phyloP scores from a whole-genome alignment of 345 rosid genomes.

The thale cress (Arabidopsis thaliana) region DNA sequence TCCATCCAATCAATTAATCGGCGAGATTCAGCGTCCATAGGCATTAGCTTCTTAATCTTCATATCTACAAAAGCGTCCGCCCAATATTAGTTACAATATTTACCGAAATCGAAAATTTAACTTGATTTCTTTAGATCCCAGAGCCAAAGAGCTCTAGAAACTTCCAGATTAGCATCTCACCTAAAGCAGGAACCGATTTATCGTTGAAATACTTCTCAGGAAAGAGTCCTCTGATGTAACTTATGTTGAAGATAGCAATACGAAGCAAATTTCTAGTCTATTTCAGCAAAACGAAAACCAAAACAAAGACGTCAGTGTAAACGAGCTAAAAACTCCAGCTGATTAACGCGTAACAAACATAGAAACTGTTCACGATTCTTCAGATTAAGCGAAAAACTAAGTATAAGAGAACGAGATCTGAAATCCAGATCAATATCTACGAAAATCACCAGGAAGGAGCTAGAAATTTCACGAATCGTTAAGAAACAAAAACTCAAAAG shows the following conservation, averaged over 20 bases:
- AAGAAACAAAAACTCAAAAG: slow-evolving; percentile 10
- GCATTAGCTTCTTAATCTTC: slow-evolving; percentile 99
- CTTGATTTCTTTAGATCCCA: slow-evolving; percentile 9
- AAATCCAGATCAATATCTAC: not conserved
- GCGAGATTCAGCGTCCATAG: slow-evolving; percentile 93
- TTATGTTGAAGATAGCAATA: slow-evolving; percentile 93
- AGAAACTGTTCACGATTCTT: slow-evolving; percentile 11
- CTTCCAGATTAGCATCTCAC: slow-evolving; percentile 47
- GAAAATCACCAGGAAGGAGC: slow-evolving; percentile 21
- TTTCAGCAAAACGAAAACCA: slow-evolving; percentile 27
- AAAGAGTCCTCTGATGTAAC: slow-evolving; percentile 94
- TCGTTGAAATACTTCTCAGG: slow-evolving; percentile 96
- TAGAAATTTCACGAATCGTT: not conserved
- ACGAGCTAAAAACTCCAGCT: not conserved
- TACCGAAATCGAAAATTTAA: not conserved
- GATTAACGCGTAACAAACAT: not conserved
- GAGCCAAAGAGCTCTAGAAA: slow-evolving; percentile 12
- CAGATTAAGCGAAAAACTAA: slow-evolving; percentile 8
- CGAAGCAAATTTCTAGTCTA: slow-evolving; percentile 94
- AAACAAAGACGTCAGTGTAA: slow-evolving; percentile 18
- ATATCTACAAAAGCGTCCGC: slow-evolving; percentile 56
- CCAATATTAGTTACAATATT: not conserved
- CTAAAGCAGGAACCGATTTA: slow-evolving; percentile 94
- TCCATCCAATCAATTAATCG: slow-evolving; percentile 99
- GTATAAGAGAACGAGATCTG: not conserved